Evolutionary conservation across 2,329 filamentous ascomycete genomes (phyloP), one percentile per base, ranked within the genome.

Genomic region (Colletotrichum lini): DNA sequence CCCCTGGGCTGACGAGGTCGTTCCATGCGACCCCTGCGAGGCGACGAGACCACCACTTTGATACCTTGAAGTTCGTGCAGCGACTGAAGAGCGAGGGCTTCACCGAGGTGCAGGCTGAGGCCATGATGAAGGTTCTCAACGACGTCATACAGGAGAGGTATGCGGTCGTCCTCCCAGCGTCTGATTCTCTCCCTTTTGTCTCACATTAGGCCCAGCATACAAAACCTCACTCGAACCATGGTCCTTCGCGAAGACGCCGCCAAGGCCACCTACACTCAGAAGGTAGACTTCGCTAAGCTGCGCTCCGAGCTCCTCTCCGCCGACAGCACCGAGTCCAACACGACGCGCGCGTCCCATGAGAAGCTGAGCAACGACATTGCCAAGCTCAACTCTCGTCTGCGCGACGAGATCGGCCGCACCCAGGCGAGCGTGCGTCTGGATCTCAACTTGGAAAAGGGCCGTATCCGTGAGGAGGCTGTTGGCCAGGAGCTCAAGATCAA

Each of bases 91-190:
- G 90, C 75, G 96, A 99, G 80, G 96, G 96, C 0, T 98, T 98
- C 81, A 98, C 94, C 30, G 96, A 98, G 81, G 93, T 95, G 76
- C 96, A 99, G 83, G 92, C 95, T 2, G 95, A 94, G 35, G 96
- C 96, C n/a, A 96, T 98, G 93, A 98, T 99, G 96, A 94, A 94
- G 80, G 94, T 98, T 8, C 86, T 99, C 49, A 95, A 95, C 82
- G 95, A 98, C 81, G 96, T 98, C 12, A 98, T 99, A 75, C 94
- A 98, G 81, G 96, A 99, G 84, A 97, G 92, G 91, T 92, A 76
- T 30, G 78, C 47, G 8, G 38, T 38, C 21, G 18, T 23, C 26
- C 30, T 42, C 62, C 23, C n/a, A 4, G 2, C 35, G 8, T 44
- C 3, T 13, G n/a, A 9, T 12, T 16, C 12, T 4, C 10, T 40